These are phyloP conservation scores for Xylaria sp. DNA, from an alignment of 2,329 filamentous ascomycete species.

Conservation along the genomic window DNA sequence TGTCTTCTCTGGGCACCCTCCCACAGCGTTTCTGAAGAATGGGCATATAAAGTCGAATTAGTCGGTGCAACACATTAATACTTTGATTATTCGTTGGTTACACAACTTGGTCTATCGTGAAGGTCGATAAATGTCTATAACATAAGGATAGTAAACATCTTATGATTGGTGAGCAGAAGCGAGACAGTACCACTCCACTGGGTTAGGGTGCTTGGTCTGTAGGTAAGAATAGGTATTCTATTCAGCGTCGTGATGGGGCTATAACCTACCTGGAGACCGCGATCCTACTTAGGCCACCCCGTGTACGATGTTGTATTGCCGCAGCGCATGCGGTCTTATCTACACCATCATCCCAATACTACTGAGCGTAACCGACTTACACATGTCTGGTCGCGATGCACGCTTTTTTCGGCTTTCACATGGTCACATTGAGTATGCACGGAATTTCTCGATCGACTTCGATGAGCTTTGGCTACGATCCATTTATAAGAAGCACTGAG, in stretches of 20 bases:
- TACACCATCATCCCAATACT: slow-evolving; percentile 8
- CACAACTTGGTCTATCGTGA: too few relatives aligned
- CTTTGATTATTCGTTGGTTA: neutral
- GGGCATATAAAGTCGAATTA: neutral
- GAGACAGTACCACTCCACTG: neutral
- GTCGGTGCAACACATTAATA: neutral
- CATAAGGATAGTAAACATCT: neutral
- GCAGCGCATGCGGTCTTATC: neutral
- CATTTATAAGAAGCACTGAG: slow-evolving; percentile 21
- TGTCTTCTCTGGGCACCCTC: neutral
- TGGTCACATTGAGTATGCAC: slow-evolving; percentile 8
- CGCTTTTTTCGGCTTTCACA: neutral
- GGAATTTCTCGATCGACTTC: neutral
- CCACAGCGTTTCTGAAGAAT: neutral
- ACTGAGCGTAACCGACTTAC: slow-evolving; percentile 9
- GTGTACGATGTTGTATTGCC: slow-evolving; percentile 26
- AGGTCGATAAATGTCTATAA: neutral
- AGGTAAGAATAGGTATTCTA: neutral
- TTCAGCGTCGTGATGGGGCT: slow-evolving; percentile 4
- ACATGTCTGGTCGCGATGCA: neutral
- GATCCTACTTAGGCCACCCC: slow-evolving; percentile 22
- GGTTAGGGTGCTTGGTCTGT: neutral
- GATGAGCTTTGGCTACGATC: neutral
- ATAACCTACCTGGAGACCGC: neutral
- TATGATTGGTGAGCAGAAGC: neutral